Evolutionary conservation across 192 early-diverging fungal species (phyloP).

Genomic region (Dissophora ornata): DNA sequence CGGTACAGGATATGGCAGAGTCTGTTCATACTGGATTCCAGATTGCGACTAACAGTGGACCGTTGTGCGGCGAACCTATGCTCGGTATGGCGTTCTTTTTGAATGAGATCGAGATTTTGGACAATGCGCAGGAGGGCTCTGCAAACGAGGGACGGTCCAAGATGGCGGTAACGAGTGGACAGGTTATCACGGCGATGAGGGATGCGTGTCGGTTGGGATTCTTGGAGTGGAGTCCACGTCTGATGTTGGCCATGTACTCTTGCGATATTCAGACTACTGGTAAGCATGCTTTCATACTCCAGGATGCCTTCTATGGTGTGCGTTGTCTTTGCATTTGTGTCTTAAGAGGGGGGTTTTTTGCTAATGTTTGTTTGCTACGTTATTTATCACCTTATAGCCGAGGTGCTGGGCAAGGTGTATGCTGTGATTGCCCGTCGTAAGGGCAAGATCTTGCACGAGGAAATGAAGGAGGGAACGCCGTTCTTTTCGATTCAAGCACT

Average conservation of each 20-base stretch:
- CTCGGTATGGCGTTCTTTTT: constrained; percentile 85
- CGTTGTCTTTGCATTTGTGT: too few species aligned
- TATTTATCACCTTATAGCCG: constrained; percentile 74
- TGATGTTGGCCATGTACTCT: constrained; percentile 96
- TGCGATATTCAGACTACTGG: constrained; percentile 96
- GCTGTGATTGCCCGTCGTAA: constrained; percentile 90
- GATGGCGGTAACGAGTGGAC: constrained; percentile 71
- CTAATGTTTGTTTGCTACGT: too few species aligned
- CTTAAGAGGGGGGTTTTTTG: too few species aligned
- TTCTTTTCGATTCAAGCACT: constrained; percentile 90
- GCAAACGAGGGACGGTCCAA: constrained; percentile 55
- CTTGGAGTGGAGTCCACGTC: constrained; percentile 92
- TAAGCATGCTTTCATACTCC: constrained; percentile 33
- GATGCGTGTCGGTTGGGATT: constrained; percentile 88
- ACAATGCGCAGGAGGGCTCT: constrained; percentile 26
- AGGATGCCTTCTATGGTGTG: neutral
- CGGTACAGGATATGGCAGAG: constrained; percentile 77
- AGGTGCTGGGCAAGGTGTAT: constrained; percentile 96
- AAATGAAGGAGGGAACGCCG: constrained; percentile 97
- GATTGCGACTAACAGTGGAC: constrained; percentile 87
- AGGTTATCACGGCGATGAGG: constrained; percentile 87
- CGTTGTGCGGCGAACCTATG: constrained; percentile 94
- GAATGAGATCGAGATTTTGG: constrained; percentile 66
- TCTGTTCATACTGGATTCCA: constrained; percentile 93
- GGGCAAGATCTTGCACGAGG: constrained; percentile 94